These are phyloP conservation scores for Microbotryum scabiosae DNA, from an alignment of 1,284 basidiomycete species.

Conservation along the genomic window DNA sequence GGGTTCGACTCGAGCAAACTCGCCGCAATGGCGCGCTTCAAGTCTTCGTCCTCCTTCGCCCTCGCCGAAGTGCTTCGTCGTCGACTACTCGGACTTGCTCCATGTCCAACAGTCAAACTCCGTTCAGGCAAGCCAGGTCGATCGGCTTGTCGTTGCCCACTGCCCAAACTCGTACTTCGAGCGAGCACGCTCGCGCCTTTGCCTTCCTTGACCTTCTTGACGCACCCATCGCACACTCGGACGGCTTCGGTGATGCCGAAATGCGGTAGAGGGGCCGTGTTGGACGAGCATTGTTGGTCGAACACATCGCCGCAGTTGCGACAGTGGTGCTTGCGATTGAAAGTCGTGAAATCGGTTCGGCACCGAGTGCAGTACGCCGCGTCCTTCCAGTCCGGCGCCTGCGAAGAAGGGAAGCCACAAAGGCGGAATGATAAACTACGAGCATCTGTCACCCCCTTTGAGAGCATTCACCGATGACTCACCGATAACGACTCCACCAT, in stretches of 20 bases:
- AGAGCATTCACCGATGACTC: not conserved
- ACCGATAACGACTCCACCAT: constrained; percentile 74
- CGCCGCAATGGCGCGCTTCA: constrained; percentile 86
- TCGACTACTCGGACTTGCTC: constrained; percentile 25
- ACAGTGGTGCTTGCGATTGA: constrained; percentile 97
- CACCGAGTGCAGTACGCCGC: constrained; percentile 91
- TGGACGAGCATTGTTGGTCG: constrained; percentile 85
- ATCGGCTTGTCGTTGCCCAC: constrained; percentile 1
- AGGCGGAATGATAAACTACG: not conserved
- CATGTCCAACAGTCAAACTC: constrained; percentile 30
- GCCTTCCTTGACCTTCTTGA: constrained; percentile 53
- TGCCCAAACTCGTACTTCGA: constrained; percentile 10
- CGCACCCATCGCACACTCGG: constrained; percentile 87
- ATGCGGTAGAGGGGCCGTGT: constrained; percentile 75
- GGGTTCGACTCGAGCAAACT: constrained; percentile 51
- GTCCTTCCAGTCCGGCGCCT: constrained; percentile 88
- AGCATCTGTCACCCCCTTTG: constrained; percentile 4
- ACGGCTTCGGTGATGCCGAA: constrained; percentile 92
- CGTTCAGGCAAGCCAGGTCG: constrained; percentile 29
- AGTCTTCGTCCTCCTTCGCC: constrained; percentile 67
- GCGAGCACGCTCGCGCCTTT: constrained; percentile 11
- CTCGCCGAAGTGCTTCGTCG: constrained; percentile 41
- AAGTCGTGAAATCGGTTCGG: constrained; percentile 83
- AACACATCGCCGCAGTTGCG: constrained; percentile 96
- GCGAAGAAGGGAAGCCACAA: not conserved